Evolutionary conservation across 139 green algal genomes (phyloP), one percentile per base, ranked within the genome.

Genomic region (Zygnema cylindricum): DNA sequence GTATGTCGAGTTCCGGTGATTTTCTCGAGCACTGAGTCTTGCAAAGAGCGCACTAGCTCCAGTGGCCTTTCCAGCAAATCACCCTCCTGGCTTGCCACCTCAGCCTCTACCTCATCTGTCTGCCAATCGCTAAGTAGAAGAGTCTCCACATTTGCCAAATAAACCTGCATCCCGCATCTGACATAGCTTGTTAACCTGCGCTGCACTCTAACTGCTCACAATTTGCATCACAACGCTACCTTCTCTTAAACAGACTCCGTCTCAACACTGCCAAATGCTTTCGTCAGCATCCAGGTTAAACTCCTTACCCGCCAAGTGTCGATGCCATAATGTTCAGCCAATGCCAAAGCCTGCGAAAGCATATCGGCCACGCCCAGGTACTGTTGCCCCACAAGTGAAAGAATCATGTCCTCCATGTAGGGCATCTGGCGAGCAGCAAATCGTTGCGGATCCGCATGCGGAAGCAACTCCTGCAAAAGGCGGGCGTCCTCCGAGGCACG

Each of bases 51-150:
- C 3, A 77, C 43, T 22, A 77, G 3, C 32, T 86, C 3, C 11
- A 36, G 32, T 21, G 81, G 81, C 2, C 30, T 76, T 35, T 63
- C 81, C 3, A 87, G 81, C 21, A 87, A 30, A 22, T 35, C 25
- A 7, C 3, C 30, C 77, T 57, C 40, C 3, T 57, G 40, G n/a
- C n/a, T 39, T 55, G n/a, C 2, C 3, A 84, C 77, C 3, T 84
- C 32, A n/a, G 41, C 81, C 38, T 87, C 30, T 38, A 87, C 54
- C 36, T 85, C 71, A 38, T 84, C 81, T 30, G 84, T 36, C 81
- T 38, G 81, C 81, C 81, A 87, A 3, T 87, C 81, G 7, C 55
- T 86, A 63, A 87, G 71, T 42, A 87, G 81, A n/a, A 87, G 22
- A 21, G 81, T 82, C 30, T 87, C 43, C 32, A 85, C 81, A 84